phyloP scores from a whole-genome alignment of 345 rosid genomes.

The Mangifera indica region DNA sequence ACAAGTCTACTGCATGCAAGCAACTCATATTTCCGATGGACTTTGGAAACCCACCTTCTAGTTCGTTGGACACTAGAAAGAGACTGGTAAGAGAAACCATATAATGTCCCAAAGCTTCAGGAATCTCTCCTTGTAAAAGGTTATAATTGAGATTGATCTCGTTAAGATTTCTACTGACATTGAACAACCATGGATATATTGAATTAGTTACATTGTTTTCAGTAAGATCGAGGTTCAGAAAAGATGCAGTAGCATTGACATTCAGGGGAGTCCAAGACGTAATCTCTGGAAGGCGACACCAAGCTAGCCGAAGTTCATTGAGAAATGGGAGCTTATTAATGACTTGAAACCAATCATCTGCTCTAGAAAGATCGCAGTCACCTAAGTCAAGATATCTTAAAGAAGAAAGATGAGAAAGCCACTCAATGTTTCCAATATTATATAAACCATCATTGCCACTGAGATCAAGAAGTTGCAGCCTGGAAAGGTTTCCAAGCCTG shows the following conservation, averaged over 20 bases:
- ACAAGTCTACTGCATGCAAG: neutral
- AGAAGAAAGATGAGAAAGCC: no score
- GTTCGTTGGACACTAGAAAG: neutral
- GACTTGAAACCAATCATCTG: no score
- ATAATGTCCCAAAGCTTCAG: neutral
- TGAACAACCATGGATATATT: conserved; percentile 17
- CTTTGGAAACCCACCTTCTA: neutral
- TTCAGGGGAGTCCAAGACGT: neutral
- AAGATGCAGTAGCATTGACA: conserved; percentile 1
- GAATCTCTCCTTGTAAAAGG: neutral
- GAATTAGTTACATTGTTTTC: neutral
- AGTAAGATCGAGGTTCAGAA: conserved; percentile 8
- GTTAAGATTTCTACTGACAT: neutral
- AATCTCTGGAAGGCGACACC: conserved; percentile 11
- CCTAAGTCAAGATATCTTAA: no score
- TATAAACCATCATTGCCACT: no score
- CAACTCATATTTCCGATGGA: neutral
- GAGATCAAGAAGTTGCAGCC: no score
- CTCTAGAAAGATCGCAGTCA: no score
- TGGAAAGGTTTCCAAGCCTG: conserved; percentile 14
- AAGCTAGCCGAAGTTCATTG: neutral
- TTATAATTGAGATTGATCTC: neutral
- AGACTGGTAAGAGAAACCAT: neutral
- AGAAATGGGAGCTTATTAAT: conserved; percentile 17
- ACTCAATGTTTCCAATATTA: no score